phyloP scores from a whole-genome alignment of 2,329 filamentous ascomycete genomes.

The Cephalotrichum gorgonifer region DNA sequence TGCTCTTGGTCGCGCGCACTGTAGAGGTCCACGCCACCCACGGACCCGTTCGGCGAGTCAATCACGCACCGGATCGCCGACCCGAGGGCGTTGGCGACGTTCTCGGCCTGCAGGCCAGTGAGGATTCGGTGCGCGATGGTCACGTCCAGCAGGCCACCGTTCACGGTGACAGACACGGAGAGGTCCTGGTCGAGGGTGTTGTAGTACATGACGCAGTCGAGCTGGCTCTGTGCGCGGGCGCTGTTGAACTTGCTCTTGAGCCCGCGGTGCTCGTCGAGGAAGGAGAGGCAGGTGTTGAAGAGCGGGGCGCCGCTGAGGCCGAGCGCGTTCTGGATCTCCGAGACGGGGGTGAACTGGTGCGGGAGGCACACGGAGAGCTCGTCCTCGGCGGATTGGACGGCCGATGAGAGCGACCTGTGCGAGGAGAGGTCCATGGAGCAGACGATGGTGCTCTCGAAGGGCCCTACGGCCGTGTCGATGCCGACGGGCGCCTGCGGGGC shows the following conservation, averaged over 20 bases:
- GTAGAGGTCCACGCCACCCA: constrained; percentile 41
- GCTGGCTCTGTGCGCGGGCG: constrained; percentile 16
- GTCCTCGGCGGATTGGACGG: constrained; percentile 21
- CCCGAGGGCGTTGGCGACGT: constrained; percentile 42
- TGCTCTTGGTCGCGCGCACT: constrained; percentile 44
- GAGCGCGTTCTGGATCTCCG: constrained; percentile 35
- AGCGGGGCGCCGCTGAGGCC: constrained; percentile 28
- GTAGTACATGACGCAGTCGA: constrained; percentile 23
- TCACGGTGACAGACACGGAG: constrained; percentile 32
- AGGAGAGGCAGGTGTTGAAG: constrained; percentile 42
- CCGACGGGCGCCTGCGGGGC: constrained; percentile 28
- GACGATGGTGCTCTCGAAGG: constrained; percentile 29
- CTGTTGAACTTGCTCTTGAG: constrained; percentile 22
- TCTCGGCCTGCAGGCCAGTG: constrained; percentile 29
- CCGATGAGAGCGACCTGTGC: constrained; percentile 19
- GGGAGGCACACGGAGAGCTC: constrained; percentile 17
- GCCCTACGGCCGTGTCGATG: constrained; percentile 31
- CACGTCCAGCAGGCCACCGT: constrained; percentile 27
- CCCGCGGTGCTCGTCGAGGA: constrained; percentile 27
- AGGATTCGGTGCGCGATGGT: constrained; percentile 34
- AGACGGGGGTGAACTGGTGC: constrained; percentile 34
- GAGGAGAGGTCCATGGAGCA: constrained; percentile 22
- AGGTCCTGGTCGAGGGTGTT: constrained; percentile 36
- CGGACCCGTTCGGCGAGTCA: constrained; percentile 24
- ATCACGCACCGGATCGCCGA: constrained; percentile 37